These are phyloP conservation scores for Fusarium redolens DNA, from an alignment of 2,329 filamentous ascomycete species.

Conservation along the genomic window DNA sequence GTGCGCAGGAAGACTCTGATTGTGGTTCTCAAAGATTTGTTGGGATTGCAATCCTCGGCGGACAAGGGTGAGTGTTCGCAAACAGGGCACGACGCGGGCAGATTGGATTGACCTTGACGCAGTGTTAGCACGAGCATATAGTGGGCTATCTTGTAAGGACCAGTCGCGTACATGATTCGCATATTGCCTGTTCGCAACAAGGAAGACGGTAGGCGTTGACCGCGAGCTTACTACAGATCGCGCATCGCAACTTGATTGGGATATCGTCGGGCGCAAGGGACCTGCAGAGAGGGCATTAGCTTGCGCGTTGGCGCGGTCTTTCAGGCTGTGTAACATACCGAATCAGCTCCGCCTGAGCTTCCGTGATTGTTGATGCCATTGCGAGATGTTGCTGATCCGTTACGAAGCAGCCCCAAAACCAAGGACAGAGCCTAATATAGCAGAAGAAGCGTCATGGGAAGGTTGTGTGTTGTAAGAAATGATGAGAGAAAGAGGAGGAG, in stretches of 20 bases:
- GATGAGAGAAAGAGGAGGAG: constrained; percentile 1
- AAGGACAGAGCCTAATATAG: constrained; percentile 37
- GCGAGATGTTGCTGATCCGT: constrained; percentile 21
- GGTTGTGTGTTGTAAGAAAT: constrained; percentile 12
- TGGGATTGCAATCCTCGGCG: constrained; percentile 84
- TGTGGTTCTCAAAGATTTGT: constrained; percentile 92
- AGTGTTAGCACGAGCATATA: constrained; percentile 22
- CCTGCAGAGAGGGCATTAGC: constrained; percentile 59
- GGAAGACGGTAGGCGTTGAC: constrained; percentile 91
- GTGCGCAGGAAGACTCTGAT: constrained; percentile 91
- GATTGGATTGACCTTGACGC: constrained; percentile 74
- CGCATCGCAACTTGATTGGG: constrained; percentile 95
- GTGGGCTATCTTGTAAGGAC: background rate
- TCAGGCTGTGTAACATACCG: constrained; percentile 53
- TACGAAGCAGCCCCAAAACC: constrained; percentile 33
- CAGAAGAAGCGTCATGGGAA: constrained; percentile 43
- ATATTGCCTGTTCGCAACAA: constrained; percentile 96
- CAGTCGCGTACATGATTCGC: constrained; percentile 76
- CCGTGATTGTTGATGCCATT: constrained; percentile 55
- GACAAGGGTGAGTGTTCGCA: constrained; percentile 93
- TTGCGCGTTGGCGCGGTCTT: constrained; percentile 5
- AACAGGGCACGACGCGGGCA: constrained; percentile 86
- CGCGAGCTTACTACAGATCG: constrained; percentile 90
- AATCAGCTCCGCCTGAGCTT: constrained; percentile 69
- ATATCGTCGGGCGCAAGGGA: constrained; percentile 85